A percentile compares a stretch with the other conserved stretches of the same genome.
Evolutionary conservation across 805 yeast species (phyloP).

Genomic region (Cyberlindnera galapagoensis): DNA sequence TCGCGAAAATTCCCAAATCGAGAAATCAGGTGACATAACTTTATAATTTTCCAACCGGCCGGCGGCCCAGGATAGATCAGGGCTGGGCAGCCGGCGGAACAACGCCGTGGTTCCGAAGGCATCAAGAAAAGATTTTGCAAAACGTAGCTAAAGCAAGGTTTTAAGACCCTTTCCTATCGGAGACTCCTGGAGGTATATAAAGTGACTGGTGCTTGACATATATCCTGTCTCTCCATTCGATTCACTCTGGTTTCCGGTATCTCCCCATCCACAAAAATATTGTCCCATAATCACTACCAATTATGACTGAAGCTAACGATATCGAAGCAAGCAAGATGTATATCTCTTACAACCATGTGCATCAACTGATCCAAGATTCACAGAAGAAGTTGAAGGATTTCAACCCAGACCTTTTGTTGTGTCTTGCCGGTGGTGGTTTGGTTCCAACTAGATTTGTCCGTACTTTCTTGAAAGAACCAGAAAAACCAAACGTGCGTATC

Average conservation of each 20-base stretch:
- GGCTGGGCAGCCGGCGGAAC: too few species aligned
- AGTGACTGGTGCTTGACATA: too few species aligned
- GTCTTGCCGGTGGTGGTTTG: constrained; percentile 97
- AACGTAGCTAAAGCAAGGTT: too few species aligned
- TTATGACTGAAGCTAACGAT: constrained; percentile 21
- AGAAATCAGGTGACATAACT: too few species aligned
- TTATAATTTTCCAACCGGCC: too few species aligned
- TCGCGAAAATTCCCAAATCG: too few species aligned
- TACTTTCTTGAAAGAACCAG: constrained; percentile 83
- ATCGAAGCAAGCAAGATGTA: constrained; percentile 43
- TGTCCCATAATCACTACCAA: neutral
- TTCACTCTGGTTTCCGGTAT: neutral
- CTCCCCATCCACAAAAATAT: neutral
- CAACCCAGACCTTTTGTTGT: constrained; percentile 86
- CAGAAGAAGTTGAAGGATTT: constrained; percentile 60
- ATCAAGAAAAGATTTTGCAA: too few species aligned
- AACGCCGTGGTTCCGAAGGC: too few species aligned
- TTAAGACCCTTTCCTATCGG: too few species aligned
- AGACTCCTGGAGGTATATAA: too few species aligned
- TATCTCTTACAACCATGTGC: constrained; percentile 77
- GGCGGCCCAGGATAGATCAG: too few species aligned
- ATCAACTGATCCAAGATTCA: constrained; percentile 59
- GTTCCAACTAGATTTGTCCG: constrained; percentile 96
- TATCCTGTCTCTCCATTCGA: too few species aligned
- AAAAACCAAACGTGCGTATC: constrained; percentile 82